Evolutionary conservation across 2,329 filamentous ascomycete species (phyloP), one percentile per base, ranked within the genome.

Genomic region (Colletotrichum australisinense): DNA sequence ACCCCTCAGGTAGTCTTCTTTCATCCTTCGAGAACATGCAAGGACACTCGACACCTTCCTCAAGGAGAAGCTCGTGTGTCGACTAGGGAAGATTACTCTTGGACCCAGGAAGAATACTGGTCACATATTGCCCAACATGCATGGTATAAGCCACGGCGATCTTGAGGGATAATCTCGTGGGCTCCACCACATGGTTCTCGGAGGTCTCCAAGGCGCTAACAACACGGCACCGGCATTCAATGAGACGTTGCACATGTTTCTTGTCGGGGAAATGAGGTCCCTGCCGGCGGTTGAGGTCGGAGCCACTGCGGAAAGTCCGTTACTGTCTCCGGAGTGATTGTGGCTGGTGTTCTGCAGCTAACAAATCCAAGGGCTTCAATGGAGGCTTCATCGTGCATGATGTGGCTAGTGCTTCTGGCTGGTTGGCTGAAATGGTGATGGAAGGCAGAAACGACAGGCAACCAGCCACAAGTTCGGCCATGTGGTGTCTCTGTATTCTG

Each of bases 131-230:
- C 19, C 6, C 35, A 56, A 24, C 52, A 55, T 63, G 58, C 65
- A 72, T 52, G 24, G 69, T 12, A 69, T 57, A 58, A 72, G 69
- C 69, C 65, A 72, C 38, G 68, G 9, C n/a, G 58, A 30, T 24
- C 49, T 30, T 53, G 65, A 26, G 52, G 42, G 46, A 63, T 26
- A 16, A 46, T 67, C 65, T 35, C 52, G 19, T 22, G 19, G 22
- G 19, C 12, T 22, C 28, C 38, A n/a, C 26, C 16, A 28, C n/a
- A n/a, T 28, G 57, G 8, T 32, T 19, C 26, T 28, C 52, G 24
- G 30, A 63, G 52, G 53, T 52, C 3, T 19, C 53, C 65, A 35
- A 72, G 53, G 12, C 65, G 26, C 59, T 58, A 53, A 30, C 2
- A 35, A 24, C n/a, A 32, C n/a, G 22, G 14, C 38, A 28, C 28